Conservation (phyloP, 495 filamentous ascomycete species). For the Xylaria palmicola region DNA sequence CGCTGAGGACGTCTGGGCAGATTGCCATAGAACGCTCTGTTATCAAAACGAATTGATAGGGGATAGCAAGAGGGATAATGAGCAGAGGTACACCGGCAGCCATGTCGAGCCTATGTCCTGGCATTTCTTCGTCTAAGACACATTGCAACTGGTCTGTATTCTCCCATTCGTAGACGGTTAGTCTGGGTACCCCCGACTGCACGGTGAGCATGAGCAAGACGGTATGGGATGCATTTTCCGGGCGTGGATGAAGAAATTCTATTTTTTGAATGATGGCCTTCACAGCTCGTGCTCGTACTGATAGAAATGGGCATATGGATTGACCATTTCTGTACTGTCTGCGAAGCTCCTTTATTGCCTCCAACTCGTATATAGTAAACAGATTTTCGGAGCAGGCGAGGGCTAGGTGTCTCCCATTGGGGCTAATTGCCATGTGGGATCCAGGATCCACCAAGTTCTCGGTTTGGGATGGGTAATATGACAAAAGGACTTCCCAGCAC, state of each 20-base stretch:
- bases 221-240: constrained; percentile 63
- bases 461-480: constrained; percentile 59
- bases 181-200: constrained; percentile 56
- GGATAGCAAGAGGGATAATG: constrained; percentile 65
- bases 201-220: constrained; percentile 74
- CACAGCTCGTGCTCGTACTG: constrained; percentile 57
- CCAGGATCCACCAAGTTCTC: constrained; percentile 54
- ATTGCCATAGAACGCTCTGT: constrained; percentile 58
- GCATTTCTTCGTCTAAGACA: constrained; percentile 40
- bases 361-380: constrained; percentile 60
- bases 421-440: constrained; percentile 80
- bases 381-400: constrained; percentile 42
- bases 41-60: constrained; percentile 63
- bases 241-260: constrained; percentile 77
- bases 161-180: constrained; percentile 78
- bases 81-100: constrained; percentile 64
- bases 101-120: constrained; percentile 52
- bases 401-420: constrained; percentile 53
- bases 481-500: constrained; percentile 57
- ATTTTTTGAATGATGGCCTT: constrained; percentile 78
- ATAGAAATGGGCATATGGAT: constrained; percentile 43
- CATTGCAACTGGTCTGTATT: constrained; percentile 35
- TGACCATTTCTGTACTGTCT: constrained; percentile 33
- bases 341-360: constrained; percentile 48
- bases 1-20: constrained; percentile 57